Conservation (phyloP, 1,284 basidiomycete species). For the Malassezia brasiliensis region DNA sequence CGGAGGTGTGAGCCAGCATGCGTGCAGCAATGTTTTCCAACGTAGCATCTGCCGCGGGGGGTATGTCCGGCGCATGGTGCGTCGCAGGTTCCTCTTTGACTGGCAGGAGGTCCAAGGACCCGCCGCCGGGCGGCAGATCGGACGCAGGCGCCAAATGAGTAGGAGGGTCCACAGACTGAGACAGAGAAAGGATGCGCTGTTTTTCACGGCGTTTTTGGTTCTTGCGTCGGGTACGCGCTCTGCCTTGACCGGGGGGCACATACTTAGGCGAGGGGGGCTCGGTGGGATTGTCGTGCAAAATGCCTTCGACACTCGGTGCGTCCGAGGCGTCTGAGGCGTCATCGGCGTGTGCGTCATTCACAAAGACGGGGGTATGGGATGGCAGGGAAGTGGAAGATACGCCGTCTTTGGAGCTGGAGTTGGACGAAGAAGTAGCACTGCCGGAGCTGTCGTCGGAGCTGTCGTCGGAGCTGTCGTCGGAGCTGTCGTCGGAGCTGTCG, state of each 20-base stretch:
- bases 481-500: too few species aligned
- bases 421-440: too few species aligned
- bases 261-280: neutral
- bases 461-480: too few species aligned
- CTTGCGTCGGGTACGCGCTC: slow-evolving; percentile 22
- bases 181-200: neutral
- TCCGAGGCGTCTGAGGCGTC: neutral
- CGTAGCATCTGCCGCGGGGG: neutral
- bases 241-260: slow-evolving; percentile 29
- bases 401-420: too few species aligned
- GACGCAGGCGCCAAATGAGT: neutral
- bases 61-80: too few species aligned
- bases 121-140: slow-evolving; percentile 14
- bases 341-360: neutral
- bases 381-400: neutral
- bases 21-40: slow-evolving; percentile 13
- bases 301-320: neutral
- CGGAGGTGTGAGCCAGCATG: slow-evolving; percentile 14
- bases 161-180: neutral
- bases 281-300: neutral
- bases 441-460: too few species aligned
- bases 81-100: too few species aligned
- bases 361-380: too few species aligned
- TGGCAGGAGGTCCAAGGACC: neutral
- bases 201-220: slow-evolving; percentile 23